phyloP scores from a whole-genome alignment of 2,329 filamentous ascomycete species.

The Nannizzia gypsea region DNA sequence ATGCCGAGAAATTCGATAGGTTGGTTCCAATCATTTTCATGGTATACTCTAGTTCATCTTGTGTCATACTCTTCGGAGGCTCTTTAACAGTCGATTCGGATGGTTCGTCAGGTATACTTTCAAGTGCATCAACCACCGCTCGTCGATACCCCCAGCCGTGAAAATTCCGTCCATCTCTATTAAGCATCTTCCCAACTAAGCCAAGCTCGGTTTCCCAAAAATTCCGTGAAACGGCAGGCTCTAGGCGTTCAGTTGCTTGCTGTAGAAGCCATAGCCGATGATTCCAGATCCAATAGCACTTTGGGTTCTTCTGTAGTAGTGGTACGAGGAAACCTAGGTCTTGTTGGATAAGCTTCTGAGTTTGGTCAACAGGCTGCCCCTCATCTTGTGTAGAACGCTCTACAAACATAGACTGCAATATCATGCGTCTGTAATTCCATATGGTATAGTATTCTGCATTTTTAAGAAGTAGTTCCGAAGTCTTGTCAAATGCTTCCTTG shows the following conservation, averaged over 20 bases:
- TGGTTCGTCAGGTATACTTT: constrained; percentile 36
- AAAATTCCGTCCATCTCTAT: constrained; percentile 78
- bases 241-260: constrained; percentile 55
- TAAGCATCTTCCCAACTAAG: constrained; percentile 78
- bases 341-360: constrained; percentile 48
- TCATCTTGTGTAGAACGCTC: background rate
- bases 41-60: constrained; percentile 79
- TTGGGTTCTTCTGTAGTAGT: constrained; percentile 73
- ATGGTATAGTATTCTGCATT: constrained; percentile 41
- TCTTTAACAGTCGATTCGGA: constrained; percentile 8
- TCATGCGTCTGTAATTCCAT: constrained; percentile 51
- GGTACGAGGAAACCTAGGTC: constrained; percentile 78
- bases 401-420: constrained; percentile 50
- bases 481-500: constrained; percentile 32
- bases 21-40: constrained; percentile 75
- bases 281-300: constrained; percentile 99
- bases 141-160: constrained; percentile 92
- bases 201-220: constrained; percentile 79
- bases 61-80: constrained; percentile 51
- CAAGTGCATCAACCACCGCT: constrained; percentile 62
- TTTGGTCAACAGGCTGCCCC: constrained; percentile 29
- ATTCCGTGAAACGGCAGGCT: constrained; percentile 42
- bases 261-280: constrained; percentile 77
- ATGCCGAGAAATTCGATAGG: constrained; percentile 92
- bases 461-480: constrained; percentile 33